These are phyloP conservation scores for Mytilinidion resinicola DNA, from an alignment of 495 filamentous ascomycete species.

Conservation along the genomic window DNA sequence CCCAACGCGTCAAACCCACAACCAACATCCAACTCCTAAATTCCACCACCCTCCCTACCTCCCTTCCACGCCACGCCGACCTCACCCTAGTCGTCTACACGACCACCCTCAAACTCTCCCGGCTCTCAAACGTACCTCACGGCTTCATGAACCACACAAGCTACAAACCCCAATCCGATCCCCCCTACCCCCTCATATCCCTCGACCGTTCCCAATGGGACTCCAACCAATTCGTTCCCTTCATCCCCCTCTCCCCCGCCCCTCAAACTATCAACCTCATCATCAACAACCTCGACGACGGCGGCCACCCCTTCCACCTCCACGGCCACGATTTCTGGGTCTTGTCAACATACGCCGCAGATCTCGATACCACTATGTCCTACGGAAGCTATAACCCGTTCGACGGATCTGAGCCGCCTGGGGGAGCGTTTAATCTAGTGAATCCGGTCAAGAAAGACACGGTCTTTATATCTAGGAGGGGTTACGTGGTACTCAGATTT, in stretches of 20 bases:
- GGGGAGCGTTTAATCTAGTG: constrained; percentile 20
- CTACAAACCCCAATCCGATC: constrained; percentile 9
- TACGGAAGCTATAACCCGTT: constrained; percentile 32
- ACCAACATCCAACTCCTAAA: neutral
- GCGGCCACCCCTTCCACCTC: constrained; percentile 48
- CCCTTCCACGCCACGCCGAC: neutral
- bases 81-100: constrained; percentile 46
- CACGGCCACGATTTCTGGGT: constrained; percentile 33
- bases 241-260: constrained; percentile 20
- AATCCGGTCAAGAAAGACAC: constrained; percentile 29
- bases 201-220: constrained; percentile 16
- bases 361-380: neutral
- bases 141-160: constrained; percentile 27
- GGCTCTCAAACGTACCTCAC: constrained; percentile 55
- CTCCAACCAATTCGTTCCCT: constrained; percentile 25
- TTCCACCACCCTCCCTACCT: neutral
- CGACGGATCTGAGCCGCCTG: constrained; percentile 4
- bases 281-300: constrained; percentile 49
- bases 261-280: constrained; percentile 38
- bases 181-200: constrained; percentile 8
- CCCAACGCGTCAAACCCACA: neutral
- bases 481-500: constrained; percentile 27
- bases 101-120: constrained; percentile 54
- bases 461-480: constrained; percentile 22
- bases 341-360: constrained; percentile 5